phyloP scores from a whole-genome alignment of 441 rosid genomes.

The Macaranga tanarius region DNA sequence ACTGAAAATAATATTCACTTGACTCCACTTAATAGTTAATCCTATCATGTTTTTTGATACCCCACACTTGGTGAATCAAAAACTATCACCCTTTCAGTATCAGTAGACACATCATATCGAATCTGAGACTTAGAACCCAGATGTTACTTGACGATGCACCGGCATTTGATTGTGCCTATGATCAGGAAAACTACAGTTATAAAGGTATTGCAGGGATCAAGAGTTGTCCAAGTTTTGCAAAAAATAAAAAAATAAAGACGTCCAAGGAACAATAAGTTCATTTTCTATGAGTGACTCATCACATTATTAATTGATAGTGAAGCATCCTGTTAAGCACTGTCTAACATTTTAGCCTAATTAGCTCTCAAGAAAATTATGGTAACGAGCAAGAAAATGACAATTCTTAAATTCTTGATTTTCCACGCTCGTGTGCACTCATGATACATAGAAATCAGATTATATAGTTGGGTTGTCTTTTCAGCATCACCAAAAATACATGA shows the following conservation, averaged over 20 bases:
- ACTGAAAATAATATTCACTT: not conserved
- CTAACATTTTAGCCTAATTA: not conserved
- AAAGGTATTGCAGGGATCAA: not conserved
- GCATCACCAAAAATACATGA: not conserved
- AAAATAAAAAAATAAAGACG: too few species aligned
- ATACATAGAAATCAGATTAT: too few species aligned
- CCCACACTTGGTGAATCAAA: not conserved
- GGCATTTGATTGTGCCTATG: too few species aligned
- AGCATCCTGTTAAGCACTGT: not conserved
- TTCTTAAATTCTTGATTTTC: not conserved
- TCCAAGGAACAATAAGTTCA: too few species aligned
- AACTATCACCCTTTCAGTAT: not conserved
- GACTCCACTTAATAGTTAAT: slow-evolving; percentile 3
- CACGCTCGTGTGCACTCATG: not conserved
- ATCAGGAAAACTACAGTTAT: too few species aligned
- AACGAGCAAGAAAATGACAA: slow-evolving; percentile 12
- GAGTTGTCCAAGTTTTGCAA: not conserved
- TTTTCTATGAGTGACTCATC: slow-evolving; percentile 2
- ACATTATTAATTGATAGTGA: not conserved
- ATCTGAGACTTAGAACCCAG: not conserved
- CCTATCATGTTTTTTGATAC: not conserved
- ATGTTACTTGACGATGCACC: not conserved
- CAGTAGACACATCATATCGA: not conserved
- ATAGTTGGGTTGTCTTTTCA: not conserved
- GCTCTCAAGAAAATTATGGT: not conserved